A percentile compares a stretch with the other conserved stretches of the same genome.
phyloP scores from a whole-genome alignment of 805 yeast species.

The Candida loeiensis region DNA sequence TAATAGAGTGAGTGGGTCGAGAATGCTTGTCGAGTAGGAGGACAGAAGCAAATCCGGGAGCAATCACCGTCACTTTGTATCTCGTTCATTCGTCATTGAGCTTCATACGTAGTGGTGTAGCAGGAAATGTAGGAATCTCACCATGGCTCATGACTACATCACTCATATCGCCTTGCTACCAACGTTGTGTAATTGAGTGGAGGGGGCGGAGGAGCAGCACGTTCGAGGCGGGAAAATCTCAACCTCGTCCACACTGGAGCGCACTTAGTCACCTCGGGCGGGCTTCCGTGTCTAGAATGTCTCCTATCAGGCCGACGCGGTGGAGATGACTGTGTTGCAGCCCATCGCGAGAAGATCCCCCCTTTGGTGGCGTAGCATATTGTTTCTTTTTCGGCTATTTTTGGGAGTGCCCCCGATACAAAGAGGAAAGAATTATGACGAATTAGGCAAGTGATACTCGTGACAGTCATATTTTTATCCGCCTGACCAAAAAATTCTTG shows the following conservation, averaged over 20 bases:
- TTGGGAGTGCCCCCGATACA: slow-evolving; percentile 1
- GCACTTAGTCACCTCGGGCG: no score
- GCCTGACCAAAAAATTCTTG: slow-evolving; percentile 2
- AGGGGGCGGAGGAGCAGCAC: background rate
- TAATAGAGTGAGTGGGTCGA: background rate
- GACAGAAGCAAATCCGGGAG: no score
- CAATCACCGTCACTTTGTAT: no score
- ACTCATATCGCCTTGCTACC: background rate
- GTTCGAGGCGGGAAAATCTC: background rate
- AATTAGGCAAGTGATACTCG: slow-evolving; percentile 4
- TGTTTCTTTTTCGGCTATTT: slow-evolving; percentile 6
- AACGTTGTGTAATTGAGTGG: background rate
- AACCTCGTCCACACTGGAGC: no score
- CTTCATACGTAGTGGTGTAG: no score
- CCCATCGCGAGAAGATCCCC: background rate
- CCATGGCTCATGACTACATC: background rate
- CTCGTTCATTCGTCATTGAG: no score
- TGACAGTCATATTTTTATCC: slow-evolving; percentile 2
- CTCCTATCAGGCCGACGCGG: background rate
- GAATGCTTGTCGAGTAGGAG: background rate
- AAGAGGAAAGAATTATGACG: slow-evolving; percentile 7
- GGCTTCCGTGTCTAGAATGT: background rate
- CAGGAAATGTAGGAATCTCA: background rate
- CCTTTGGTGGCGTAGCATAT: slow-evolving; percentile 2
- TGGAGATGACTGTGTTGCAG: background rate